phyloP scores from a whole-genome alignment of 441 rosid species.

The Metrosideros polymorpha region DNA sequence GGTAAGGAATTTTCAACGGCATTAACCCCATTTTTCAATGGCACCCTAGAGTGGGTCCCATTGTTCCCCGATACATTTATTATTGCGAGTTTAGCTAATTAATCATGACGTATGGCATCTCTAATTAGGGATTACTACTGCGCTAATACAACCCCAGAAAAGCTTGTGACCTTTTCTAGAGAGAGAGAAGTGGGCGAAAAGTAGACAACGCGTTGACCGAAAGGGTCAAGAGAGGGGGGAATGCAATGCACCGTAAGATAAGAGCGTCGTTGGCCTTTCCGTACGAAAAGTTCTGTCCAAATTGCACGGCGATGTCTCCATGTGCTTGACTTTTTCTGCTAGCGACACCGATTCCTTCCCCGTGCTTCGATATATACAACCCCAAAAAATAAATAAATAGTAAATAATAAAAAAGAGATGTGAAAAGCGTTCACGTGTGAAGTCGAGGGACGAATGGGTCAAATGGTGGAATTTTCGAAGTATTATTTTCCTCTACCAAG shows the following conservation, averaged over 20 bases:
- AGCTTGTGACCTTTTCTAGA: not conserved
- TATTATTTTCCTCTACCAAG: not conserved
- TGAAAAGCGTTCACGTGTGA: not conserved
- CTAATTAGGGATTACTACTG: not conserved
- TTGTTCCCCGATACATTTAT: not conserved
- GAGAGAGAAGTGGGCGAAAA: not conserved
- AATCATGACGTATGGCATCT: not conserved
- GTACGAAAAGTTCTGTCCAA: not conserved
- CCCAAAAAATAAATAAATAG: not conserved
- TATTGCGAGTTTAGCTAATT: not conserved
- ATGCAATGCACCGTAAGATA: no score
- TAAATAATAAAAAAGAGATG: not conserved
- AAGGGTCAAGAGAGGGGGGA: not conserved
- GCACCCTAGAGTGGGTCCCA: no score
- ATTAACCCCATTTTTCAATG: not conserved
- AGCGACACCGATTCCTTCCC: not conserved
- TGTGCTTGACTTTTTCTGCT: not conserved
- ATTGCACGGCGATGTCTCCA: not conserved
- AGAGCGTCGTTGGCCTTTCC: not conserved
- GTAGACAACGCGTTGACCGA: not conserved
- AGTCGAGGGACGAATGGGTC: not conserved
- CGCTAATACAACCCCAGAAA: not conserved
- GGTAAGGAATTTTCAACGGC: accelerated
- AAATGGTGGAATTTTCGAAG: not conserved
- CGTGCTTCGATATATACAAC: not conserved